These are phyloP conservation scores for Phoma sp. DNA, from an alignment of 2,329 filamentous ascomycete genomes.

Conservation along the genomic window DNA sequence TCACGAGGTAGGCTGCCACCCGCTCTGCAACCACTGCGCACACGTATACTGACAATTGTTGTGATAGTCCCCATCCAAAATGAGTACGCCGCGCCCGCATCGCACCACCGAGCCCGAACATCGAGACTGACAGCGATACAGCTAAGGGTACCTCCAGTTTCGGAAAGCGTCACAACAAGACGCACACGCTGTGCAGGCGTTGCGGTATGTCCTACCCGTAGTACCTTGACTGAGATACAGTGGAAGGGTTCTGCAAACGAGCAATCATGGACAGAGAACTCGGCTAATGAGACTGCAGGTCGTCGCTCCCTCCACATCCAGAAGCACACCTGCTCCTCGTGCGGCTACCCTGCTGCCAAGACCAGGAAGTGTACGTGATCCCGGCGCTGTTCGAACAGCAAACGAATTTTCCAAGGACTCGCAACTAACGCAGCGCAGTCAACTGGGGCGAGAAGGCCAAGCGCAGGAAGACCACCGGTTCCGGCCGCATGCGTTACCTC, in stretches of 20 bases:
- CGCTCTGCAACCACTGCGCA: neutral
- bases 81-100: constrained; percentile 58
- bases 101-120: constrained; percentile 32
- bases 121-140: constrained; percentile 58
- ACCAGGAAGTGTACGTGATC: constrained; percentile 91
- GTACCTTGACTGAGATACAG: constrained; percentile 22
- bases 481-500: constrained; percentile 94
- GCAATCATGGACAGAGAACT: constrained; percentile 15
- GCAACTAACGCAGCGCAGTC: constrained; percentile 63
- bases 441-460: constrained; percentile 99
- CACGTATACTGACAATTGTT: constrained; percentile 31
- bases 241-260: constrained; percentile 21
- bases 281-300: constrained; percentile 62
- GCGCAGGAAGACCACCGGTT: constrained; percentile 99
- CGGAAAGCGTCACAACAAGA: constrained; percentile 93
- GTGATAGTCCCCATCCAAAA: constrained; percentile 58
- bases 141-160: constrained; percentile 76
- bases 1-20: constrained; percentile 40
- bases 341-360: constrained; percentile 98
- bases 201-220: constrained; percentile 74
- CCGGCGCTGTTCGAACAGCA: constrained; percentile 6
- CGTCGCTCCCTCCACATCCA: constrained; percentile 98
- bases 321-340: constrained; percentile 96
- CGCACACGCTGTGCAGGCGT: constrained; percentile 97
- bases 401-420: constrained; percentile 7